phyloP scores from a whole-genome alignment of 768 basidiomycete species.

The Mycena kentingensis region DNA sequence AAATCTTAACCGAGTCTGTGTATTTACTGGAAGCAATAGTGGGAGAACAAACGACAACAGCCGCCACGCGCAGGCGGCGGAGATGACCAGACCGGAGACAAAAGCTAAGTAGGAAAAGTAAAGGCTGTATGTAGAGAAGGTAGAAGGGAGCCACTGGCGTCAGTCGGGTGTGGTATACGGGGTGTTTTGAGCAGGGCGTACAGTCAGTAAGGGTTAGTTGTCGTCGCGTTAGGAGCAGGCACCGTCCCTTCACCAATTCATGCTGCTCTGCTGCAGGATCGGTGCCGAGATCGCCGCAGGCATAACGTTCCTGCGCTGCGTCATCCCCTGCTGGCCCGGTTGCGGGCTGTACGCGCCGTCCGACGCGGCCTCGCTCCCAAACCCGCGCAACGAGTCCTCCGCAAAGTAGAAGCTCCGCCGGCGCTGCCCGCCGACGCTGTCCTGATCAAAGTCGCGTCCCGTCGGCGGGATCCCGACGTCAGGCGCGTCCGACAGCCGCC shows the following conservation, averaged over 20 bases:
- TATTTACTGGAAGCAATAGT: too few species aligned
- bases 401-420: constrained; percentile 85
- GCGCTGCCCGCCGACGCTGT: constrained; percentile 71
- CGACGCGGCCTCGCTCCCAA: constrained; percentile 44
- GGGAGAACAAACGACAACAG: too few species aligned
- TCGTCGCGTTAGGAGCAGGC: background rate
- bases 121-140: too few species aligned
- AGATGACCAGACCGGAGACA: too few species aligned
- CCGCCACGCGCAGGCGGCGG: too few species aligned
- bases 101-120: too few species aligned
- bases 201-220: background rate
- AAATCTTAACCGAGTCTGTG: too few species aligned
- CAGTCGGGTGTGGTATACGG: too few species aligned
- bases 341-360: constrained; percentile 27
- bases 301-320: constrained; percentile 59
- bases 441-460: constrained; percentile 77
- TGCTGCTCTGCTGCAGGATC: constrained; percentile 76
- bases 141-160: too few species aligned
- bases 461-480: constrained; percentile 45
- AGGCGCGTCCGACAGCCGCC: constrained; percentile 65
- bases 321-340: constrained; percentile 41
- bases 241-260: constrained; percentile 84
- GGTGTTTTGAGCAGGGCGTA: too few species aligned
- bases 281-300: constrained; percentile 75
- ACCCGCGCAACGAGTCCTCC: constrained; percentile 77